Conservation (phyloP, 208 protist species). For the Endotrypanum monterogeii region DNA sequence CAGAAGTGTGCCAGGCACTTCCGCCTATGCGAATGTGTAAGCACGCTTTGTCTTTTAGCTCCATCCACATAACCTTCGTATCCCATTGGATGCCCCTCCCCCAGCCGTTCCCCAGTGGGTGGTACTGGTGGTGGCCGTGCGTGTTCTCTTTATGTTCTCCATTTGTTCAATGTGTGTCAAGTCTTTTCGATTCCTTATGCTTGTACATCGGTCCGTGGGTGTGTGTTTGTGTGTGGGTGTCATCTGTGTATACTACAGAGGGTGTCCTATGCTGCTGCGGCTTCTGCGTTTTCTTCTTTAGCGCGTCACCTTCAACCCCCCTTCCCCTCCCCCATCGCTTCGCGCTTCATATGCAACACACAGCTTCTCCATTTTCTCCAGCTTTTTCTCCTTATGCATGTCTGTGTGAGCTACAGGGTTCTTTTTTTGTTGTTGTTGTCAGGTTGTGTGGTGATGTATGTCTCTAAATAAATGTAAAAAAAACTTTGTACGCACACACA, state of each 20-base stretch:
- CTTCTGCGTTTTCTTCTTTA: background rate
- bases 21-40: background rate
- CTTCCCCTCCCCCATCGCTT: background rate
- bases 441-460: no score
- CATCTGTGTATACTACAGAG: background rate
- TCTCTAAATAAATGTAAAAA: background rate
- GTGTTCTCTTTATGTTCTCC: background rate
- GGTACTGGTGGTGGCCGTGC: background rate
- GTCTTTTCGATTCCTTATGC: no score
- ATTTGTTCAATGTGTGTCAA: no score
- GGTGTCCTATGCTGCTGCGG: background rate
- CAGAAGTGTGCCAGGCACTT: background rate
- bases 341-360: background rate
- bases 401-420: background rate
- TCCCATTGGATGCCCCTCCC: background rate
- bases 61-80: background rate
- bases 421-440: background rate
- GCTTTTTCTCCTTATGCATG: background rate
- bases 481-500: background rate
- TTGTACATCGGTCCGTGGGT: background rate
- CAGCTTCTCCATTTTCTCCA: no score
- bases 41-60: slow-evolving; percentile 8
- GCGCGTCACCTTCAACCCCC: background rate
- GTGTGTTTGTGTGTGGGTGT: background rate
- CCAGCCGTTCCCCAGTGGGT: background rate